Evolutionary conservation across 2,329 filamentous ascomycete species (phyloP).

Genomic region (Fusarium odoratissimum): DNA sequence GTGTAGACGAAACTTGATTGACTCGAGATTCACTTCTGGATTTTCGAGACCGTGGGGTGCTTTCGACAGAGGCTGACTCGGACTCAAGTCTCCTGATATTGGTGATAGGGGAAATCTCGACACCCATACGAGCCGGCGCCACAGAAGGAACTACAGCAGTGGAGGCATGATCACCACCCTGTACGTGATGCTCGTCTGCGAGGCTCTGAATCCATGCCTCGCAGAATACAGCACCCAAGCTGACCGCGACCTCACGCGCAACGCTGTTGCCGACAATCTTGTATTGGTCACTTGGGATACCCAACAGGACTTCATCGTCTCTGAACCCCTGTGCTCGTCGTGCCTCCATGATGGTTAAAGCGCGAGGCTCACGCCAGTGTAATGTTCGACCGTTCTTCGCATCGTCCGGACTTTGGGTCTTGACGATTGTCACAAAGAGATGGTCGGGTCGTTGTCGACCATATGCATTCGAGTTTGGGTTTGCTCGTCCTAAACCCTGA

Average conservation of each 20-base stretch:
- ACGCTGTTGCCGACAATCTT: conserved; percentile 82
- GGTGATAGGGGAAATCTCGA: conserved; percentile 18
- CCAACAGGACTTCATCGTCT: conserved; percentile 77
- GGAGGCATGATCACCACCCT: neutral
- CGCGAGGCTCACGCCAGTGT: conserved; percentile 75
- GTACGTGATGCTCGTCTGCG: conserved; percentile 21
- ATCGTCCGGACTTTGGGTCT: conserved; percentile 62
- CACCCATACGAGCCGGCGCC: neutral
- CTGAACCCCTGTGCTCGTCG: conserved; percentile 76
- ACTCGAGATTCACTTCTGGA: conserved; percentile 9
- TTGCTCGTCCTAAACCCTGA: conserved; percentile 51
- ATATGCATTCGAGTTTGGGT: conserved; percentile 59
- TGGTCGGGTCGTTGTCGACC: conserved; percentile 62
- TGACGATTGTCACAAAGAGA: conserved; percentile 74
- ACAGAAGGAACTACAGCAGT: neutral
- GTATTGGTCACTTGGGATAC: conserved; percentile 65
- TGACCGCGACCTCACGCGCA: conserved; percentile 73
- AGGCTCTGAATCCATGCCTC: conserved; percentile 59
- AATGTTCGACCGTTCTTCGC: conserved; percentile 64
- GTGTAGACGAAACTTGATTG: conserved; percentile 1
- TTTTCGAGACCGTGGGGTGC: neutral
- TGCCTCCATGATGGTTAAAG: conserved; percentile 73
- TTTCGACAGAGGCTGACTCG: conserved; percentile 2
- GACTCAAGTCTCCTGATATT: conserved; percentile 17
- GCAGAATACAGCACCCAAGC: conserved; percentile 72